These are phyloP conservation scores for Euphorbia pulcherrima DNA, from an alignment of 345 rosid species.

Conservation along the genomic window DNA sequence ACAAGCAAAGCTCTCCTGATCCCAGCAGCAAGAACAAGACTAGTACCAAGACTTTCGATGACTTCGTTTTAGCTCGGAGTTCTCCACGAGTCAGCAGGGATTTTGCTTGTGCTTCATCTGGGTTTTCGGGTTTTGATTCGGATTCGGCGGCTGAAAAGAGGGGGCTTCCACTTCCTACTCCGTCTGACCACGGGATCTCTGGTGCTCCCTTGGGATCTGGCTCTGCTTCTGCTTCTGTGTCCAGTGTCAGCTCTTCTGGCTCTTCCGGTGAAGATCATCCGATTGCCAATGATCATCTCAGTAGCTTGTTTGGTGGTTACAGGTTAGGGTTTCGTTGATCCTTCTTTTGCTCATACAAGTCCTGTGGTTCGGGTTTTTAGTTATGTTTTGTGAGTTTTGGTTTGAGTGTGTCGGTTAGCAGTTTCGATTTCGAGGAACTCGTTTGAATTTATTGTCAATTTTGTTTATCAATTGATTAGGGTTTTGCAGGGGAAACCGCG, in stretches of 20 bases:
- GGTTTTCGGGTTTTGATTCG: constrained; percentile 69
- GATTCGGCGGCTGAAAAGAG: constrained; percentile 53
- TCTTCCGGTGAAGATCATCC: constrained; percentile 65
- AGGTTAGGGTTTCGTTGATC: constrained; percentile 41
- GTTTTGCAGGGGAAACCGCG: constrained; percentile 4
- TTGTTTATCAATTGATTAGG: not conserved
- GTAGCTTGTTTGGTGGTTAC: constrained; percentile 23
- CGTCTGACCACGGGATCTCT: constrained; percentile 35
- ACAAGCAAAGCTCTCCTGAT: constrained; percentile 18
- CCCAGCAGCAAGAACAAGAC: constrained; percentile 10
- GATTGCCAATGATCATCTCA: constrained; percentile 32
- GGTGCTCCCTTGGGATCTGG: constrained; percentile 49
- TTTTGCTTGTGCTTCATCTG: constrained; percentile 41
- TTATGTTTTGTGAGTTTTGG: not conserved
- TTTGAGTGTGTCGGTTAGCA: constrained; percentile 4
- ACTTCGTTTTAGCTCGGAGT: constrained; percentile 26
- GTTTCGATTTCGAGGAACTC: not conserved
- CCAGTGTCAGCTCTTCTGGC: constrained; percentile 81
- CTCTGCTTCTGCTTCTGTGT: constrained; percentile 50
- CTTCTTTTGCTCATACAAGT: not conserved
- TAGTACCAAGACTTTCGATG: constrained; percentile 36
- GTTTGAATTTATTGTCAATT: not conserved
- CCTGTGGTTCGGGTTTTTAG: not conserved
- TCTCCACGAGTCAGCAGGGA: constrained; percentile 56
- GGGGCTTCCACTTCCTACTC: constrained; percentile 74